These are phyloP conservation scores for Colletotrichum lindemuthianum DNA, from an alignment of 2,329 filamentous ascomycete genomes.

Conservation along the genomic window DNA sequence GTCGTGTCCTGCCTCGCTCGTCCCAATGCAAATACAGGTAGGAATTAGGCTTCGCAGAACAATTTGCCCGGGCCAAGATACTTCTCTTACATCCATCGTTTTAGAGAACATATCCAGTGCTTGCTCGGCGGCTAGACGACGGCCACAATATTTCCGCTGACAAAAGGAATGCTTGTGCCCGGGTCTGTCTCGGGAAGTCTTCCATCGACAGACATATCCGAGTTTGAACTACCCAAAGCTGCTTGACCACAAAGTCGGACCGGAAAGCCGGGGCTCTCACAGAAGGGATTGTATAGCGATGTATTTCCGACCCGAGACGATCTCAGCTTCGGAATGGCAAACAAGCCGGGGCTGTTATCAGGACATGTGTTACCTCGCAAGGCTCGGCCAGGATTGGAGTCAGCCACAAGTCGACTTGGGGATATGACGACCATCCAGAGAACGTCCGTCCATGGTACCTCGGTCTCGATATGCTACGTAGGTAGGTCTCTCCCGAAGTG, in stretches of 20 bases:
- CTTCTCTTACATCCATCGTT: not conserved
- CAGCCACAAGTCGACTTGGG: slow-evolving; percentile 11
- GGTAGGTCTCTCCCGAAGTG: not conserved
- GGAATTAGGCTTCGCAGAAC: too few species aligned
- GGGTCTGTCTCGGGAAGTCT: not conserved
- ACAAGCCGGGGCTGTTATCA: slow-evolving; percentile 7
- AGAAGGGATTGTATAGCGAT: not conserved
- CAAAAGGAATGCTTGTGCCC: slow-evolving; percentile 3
- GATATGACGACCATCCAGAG: not conserved
- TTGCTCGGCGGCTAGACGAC: slow-evolving; percentile 4
- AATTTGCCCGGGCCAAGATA: not conserved
- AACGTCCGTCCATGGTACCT: not conserved
- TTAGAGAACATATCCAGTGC: slow-evolving; percentile 12
- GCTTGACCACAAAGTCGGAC: slow-evolving; percentile 8
- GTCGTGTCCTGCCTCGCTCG: slow-evolving; percentile 11
- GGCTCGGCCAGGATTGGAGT: slow-evolving; percentile 5
- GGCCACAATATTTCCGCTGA: not conserved
- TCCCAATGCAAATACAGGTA: slow-evolving; percentile 20
- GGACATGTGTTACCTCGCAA: slow-evolving; percentile 2
- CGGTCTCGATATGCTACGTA: not conserved
- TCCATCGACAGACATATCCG: not conserved
- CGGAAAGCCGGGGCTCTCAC: slow-evolving; percentile 17
- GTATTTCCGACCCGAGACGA: not conserved
- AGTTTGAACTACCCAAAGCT: not conserved
- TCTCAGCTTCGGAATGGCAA: slow-evolving; percentile 20